Conservation (phyloP, 495 filamentous ascomycete species). For the Trichoderma asperelloides region DNA sequence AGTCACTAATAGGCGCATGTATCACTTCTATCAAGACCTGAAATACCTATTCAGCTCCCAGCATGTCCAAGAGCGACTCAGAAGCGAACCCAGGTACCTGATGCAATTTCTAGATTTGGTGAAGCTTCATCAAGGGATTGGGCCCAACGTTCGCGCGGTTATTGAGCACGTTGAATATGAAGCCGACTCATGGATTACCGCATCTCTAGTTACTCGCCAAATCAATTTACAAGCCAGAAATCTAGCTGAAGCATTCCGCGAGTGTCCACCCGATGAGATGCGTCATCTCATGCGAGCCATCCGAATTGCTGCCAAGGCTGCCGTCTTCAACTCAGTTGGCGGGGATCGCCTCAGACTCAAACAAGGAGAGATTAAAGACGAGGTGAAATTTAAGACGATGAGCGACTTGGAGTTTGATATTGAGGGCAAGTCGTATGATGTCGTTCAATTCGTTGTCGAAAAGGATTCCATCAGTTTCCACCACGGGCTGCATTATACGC, state of each 20-base stretch:
- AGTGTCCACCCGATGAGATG: slow-evolving; percentile 50
- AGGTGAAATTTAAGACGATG: slow-evolving; percentile 68
- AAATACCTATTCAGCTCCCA: slow-evolving; percentile 81
- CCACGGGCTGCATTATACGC: slow-evolving; percentile 88
- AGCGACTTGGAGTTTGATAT: slow-evolving; percentile 72
- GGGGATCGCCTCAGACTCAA: slow-evolving; percentile 79
- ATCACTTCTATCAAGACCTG: slow-evolving; percentile 92
- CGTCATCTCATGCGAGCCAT: slow-evolving; percentile 64
- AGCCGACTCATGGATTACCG: slow-evolving; percentile 95
- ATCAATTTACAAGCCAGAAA: slow-evolving; percentile 86
- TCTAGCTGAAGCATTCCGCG: slow-evolving; percentile 76
- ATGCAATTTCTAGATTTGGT: slow-evolving; percentile 92
- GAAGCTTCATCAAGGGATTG: slow-evolving; percentile 92
- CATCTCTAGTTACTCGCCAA: slow-evolving; percentile 86
- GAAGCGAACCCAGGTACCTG: slow-evolving; percentile 76
- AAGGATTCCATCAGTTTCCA: slow-evolving; percentile 93
- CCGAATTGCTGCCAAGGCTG: slow-evolving; percentile 61
- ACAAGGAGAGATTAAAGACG: slow-evolving; percentile 80
- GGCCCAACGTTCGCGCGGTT: slow-evolving; percentile 83
- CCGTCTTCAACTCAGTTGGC: slow-evolving; percentile 78
- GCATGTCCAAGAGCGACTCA: slow-evolving; percentile 73
- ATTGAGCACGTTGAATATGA: slow-evolving; percentile 98
- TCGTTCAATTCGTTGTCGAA: slow-evolving; percentile 83
- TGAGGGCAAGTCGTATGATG: slow-evolving; percentile 46
- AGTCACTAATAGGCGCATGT: slow-evolving; percentile 87